Evolutionary conservation across 2,329 filamentous ascomycete species (phyloP).

Genomic region (Periconia sp.): DNA sequence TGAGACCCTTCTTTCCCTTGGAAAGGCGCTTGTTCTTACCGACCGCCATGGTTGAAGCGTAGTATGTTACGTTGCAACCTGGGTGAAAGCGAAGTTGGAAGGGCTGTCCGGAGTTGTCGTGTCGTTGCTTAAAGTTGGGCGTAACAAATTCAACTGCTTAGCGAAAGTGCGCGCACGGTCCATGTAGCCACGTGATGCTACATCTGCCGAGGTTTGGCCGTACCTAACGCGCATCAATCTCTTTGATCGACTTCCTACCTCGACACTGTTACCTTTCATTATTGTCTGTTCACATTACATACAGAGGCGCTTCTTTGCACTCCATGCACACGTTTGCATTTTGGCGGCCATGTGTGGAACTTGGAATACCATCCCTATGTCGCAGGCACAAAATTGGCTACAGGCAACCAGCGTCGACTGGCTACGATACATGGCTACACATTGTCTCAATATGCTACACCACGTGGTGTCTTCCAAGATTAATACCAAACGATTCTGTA

Average conservation of each 20-base stretch:
- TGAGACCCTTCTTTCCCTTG: slow-evolving; percentile 99
- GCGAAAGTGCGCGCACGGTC: slow-evolving; percentile 13
- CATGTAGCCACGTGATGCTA: slow-evolving; percentile 13
- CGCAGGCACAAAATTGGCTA: no score
- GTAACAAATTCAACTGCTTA: not conserved
- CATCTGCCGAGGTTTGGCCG: not conserved
- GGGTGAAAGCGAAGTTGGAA: slow-evolving; percentile 27
- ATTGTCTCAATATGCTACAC: no score
- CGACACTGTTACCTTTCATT: not conserved
- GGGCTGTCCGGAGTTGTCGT: slow-evolving; percentile 36
- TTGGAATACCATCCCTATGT: no score
- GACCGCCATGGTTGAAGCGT: slow-evolving; percentile 76
- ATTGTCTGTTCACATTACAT: not conserved
- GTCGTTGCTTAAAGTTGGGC: slow-evolving; percentile 12
- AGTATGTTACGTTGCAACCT: no score
- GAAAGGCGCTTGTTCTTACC: slow-evolving; percentile 99
- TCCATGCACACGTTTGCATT: no score
- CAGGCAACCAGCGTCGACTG: no score
- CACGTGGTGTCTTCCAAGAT: no score
- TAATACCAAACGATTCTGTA: no score
- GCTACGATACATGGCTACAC: no score
- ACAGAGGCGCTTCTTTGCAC: no score
- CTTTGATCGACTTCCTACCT: not conserved
- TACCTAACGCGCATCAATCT: not conserved
- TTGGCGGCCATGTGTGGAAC: no score